Percentiles rank a stretch among this genome's conserved stretches.
phyloP scores from a whole-genome alignment of 495 filamentous ascomycete genomes.

The Penicillium simplicissimum region DNA sequence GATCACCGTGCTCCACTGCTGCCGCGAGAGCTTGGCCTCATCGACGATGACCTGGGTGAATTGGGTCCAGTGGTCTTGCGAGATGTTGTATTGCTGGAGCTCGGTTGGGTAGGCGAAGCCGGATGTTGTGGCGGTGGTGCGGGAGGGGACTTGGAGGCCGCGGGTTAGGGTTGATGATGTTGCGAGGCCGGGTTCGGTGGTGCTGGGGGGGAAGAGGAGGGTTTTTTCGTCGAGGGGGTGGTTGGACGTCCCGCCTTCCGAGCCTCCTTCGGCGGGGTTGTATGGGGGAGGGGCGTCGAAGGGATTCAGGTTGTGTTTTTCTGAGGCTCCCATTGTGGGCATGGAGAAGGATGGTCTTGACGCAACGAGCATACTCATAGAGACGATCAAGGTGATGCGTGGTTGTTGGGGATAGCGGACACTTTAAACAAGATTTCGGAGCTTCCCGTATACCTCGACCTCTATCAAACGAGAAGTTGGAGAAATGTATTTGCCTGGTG shows the following conservation, averaged over 20 bases:
- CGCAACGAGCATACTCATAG: neutral
- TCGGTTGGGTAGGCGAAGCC: slow-evolving; percentile 39
- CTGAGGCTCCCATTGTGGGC: slow-evolving; percentile 6
- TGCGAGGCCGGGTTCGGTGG: slow-evolving; percentile 25
- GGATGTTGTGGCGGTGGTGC: slow-evolving; percentile 27
- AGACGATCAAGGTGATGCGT: neutral
- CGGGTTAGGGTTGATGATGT: slow-evolving; percentile 23
- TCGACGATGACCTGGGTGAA: slow-evolving; percentile 35
- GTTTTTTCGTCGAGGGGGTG: slow-evolving; percentile 9
- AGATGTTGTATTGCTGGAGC: slow-evolving; percentile 24
- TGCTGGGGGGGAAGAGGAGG: slow-evolving; percentile 11
- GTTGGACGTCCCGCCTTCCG: neutral
- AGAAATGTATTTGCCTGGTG: neutral
- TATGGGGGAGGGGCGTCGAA: slow-evolving; percentile 16
- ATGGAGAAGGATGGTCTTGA: slow-evolving; percentile 6
- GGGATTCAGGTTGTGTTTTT: neutral
- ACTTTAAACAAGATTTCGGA: neutral
- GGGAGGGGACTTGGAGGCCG: slow-evolving; percentile 39
- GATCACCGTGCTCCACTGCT: slow-evolving; percentile 37
- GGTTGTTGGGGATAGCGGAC: neutral
- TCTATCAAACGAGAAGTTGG: neutral
- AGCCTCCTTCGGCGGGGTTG: slow-evolving; percentile 2
- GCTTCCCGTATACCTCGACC: neutral
- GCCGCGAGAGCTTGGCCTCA: slow-evolving; percentile 33
- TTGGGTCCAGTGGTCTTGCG: slow-evolving; percentile 28